Evolutionary conservation across 441 rosid species (phyloP).

Genomic region (Corymbia citriodora): DNA sequence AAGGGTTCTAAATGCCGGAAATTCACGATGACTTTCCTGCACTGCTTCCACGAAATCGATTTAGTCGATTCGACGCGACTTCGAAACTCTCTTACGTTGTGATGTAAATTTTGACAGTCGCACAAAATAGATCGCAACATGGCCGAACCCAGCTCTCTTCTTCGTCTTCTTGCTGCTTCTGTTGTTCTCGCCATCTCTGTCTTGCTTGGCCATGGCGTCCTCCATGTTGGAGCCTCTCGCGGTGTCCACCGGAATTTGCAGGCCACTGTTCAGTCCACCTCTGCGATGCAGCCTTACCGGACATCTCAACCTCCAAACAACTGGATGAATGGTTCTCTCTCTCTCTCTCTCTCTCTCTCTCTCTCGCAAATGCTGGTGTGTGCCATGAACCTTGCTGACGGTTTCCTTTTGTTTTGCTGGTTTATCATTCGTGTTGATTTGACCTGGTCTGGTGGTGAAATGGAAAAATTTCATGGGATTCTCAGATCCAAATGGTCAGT

Average conservation of each 20-base stretch:
- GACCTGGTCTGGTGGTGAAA: neutral
- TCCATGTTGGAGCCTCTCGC: neutral
- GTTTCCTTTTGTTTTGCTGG: neutral
- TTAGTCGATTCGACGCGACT: neutral
- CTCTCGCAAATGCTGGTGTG: neutral
- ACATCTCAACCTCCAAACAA: neutral
- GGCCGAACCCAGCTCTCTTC: neutral
- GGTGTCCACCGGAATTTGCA: neutral
- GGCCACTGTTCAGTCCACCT: neutral
- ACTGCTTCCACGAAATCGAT: neutral
- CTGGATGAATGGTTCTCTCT: neutral
- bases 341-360: neutral
- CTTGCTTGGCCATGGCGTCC: neutral
- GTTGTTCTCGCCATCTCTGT: neutral
- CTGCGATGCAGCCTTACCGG: neutral
- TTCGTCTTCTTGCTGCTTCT: neutral
- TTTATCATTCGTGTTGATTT: neutral
- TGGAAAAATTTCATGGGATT: neutral
- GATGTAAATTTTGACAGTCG: neutral
- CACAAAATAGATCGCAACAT: neutral
- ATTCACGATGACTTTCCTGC: neutral
- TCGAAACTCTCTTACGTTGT: neutral
- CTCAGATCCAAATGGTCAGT: slow-evolving; percentile 1
- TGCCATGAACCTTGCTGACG: neutral
- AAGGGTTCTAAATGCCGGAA: neutral